Evolutionary conservation across 371 early-diverging fungal species (phyloP), one percentile per base, ranked within the genome.

Genomic region (Apophysomyces trapeziformis): DNA sequence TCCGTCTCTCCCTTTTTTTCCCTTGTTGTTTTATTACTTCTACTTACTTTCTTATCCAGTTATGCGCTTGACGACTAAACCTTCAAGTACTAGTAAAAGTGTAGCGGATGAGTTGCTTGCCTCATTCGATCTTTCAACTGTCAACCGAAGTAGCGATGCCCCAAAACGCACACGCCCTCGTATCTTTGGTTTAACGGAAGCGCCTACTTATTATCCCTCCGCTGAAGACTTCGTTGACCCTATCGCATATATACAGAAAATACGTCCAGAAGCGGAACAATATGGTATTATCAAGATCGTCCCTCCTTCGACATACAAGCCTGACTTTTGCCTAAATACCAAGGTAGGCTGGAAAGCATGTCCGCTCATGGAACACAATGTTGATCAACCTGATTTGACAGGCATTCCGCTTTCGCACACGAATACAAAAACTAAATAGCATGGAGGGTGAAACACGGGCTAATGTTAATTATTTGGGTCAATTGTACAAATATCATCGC

Each of bases 251-350:
- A 93, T 98, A 73, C 89, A 91, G 57, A 82, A 76, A 63, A 96
- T 98, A 68, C 84, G 90, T 38, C 76, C 85, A 21, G 83, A 89
- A 70, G 97, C 90, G 46, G 95, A 95, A 74, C 66, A 85, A 65
- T 87, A 87, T 38, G 99, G 99, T 26, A 90, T 97, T 66, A 87
- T 92, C 69, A 98, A 98, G 78, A 92, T 98, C 67, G 87, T 96
- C 39, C 99, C 99, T 50, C 98, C 99, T 8, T 70, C 68, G 26
- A 86, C 83, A 18, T 98, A 95, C 89, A 84, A 85, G 38, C 94
- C 96, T 58, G 85, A 85, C 9, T 96, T 97, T 79, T 78, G 89
- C 32, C 75, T 96, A 50, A 93, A 97, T 64, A 90, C 92, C 39
- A 83, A 93, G 88, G 96, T 93, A 79, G 57, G 18, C 21, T 32